Conservation (phyloP, 352 stramenopile genomes). For the Globisporangium cylindrosporum region DNA sequence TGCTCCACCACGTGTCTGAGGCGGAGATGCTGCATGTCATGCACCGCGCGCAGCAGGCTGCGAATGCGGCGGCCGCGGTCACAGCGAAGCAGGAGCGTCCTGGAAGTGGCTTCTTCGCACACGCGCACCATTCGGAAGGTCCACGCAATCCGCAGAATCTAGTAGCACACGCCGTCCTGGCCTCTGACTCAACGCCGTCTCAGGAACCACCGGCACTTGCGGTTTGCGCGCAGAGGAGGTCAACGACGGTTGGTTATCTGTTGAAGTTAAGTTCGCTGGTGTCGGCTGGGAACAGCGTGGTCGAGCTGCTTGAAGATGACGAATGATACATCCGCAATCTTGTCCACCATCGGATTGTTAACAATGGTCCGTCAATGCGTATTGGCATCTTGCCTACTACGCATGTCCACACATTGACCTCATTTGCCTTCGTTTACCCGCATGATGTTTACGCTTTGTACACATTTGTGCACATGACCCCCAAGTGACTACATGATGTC, state of each 20-base stretch:
- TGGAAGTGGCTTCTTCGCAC: background rate
- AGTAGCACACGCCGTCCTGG: background rate
- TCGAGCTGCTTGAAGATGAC: slow-evolving; percentile 23
- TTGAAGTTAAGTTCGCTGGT: background rate
- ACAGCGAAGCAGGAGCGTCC: background rate
- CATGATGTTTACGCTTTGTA: no score
- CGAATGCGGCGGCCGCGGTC: background rate
- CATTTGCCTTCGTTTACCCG: background rate
- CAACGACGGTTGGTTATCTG: background rate
- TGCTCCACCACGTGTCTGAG: slow-evolving; percentile 62
- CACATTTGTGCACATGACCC: no score
- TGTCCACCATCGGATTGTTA: background rate
- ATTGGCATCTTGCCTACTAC: background rate
- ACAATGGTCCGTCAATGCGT: background rate
- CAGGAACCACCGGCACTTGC: background rate
- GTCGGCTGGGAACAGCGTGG: background rate
- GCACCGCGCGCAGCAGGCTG: slow-evolving; percentile 32
- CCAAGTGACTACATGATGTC: no score
- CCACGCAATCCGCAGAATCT: background rate
- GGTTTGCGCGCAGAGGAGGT: background rate
- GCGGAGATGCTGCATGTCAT: slow-evolving; percentile 59
- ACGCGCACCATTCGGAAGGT: background rate
- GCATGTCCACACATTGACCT: background rate
- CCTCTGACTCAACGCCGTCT: background rate
- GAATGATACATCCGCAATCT: slow-evolving; percentile 9